Evolutionary conservation across 495 filamentous ascomycete species (phyloP).

Genomic region (Staphylotrichum tortipilum): DNA sequence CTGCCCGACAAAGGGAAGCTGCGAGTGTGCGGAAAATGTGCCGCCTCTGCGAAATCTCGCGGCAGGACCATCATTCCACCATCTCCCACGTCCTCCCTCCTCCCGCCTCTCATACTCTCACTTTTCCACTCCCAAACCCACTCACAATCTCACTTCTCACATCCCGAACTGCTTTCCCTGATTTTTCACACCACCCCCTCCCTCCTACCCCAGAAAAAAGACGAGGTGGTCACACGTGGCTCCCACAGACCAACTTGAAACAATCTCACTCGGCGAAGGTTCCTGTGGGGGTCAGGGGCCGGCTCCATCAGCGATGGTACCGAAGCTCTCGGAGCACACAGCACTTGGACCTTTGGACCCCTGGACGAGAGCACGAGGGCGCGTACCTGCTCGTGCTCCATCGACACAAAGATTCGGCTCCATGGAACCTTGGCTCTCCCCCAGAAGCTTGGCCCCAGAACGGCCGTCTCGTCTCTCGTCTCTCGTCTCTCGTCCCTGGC

Average conservation of each 20-base stretch:
- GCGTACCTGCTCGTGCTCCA: not conserved
- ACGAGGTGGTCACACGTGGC: slow-evolving; percentile 6
- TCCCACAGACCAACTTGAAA: slow-evolving; percentile 6
- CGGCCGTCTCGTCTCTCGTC: too few relatives aligned
- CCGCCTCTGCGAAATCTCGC: too few relatives aligned
- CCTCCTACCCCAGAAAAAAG: not conserved
- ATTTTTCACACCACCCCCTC: not conserved
- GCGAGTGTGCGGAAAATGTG: not conserved
- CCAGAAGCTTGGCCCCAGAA: too few relatives aligned
- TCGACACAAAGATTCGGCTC: too few relatives aligned
- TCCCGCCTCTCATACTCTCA: too few relatives aligned
- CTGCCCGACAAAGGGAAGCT: not conserved
- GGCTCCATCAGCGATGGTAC: not conserved
- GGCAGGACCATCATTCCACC: too few relatives aligned
- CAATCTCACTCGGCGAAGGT: not conserved
- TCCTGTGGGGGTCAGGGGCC: slow-evolving; percentile 9
- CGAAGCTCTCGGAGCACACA: not conserved
- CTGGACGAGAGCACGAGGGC: not conserved
- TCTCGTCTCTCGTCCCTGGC: too few relatives aligned
- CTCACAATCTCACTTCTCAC: not conserved
- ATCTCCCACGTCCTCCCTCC: too few relatives aligned
- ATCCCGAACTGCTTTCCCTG: not conserved
- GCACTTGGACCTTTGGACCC: too few relatives aligned
- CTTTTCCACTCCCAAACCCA: too few relatives aligned
- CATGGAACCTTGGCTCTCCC: too few relatives aligned